A percentile compares a stretch with the other conserved stretches of the same genome.
Conservation (phyloP, 176 grass and related monocot species). For the Avena eriantha region DNA sequence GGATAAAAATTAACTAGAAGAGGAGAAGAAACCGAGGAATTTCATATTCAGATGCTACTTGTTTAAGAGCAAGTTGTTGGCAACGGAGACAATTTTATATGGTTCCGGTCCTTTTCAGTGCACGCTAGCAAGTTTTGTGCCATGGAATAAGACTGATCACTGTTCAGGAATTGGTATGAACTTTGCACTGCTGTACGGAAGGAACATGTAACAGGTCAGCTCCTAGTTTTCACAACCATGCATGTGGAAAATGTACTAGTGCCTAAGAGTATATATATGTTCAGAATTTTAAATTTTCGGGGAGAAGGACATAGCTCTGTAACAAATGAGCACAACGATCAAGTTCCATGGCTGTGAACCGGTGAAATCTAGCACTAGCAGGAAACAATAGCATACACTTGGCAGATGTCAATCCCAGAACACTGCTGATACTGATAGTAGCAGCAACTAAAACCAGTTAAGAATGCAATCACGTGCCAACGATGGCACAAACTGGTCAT, state of each 20-base stretch:
- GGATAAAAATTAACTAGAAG: background rate
- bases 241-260: background rate
- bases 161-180: background rate
- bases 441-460: background rate
- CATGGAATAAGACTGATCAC: background rate
- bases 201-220: background rate
- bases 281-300: background rate
- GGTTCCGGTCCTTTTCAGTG: background rate
- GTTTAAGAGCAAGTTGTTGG: constrained; percentile 9
- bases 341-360: background rate
- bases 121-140: background rate
- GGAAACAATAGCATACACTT: background rate
- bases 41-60: constrained; percentile 1
- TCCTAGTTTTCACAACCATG: background rate
- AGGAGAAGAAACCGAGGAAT: background rate
- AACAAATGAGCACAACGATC: background rate
- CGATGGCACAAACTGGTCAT: background rate
- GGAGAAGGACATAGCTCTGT: background rate
- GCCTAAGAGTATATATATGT: background rate
- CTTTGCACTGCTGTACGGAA: background rate
- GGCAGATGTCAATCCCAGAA: background rate
- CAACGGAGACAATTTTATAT: background rate
- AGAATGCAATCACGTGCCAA: background rate
- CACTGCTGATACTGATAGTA: background rate
- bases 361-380: background rate